A percentile compares a stretch with the other conserved stretches of the same genome.
Conservation (phyloP, 768 basidiomycete species). For the Crucibulum laeve region DNA sequence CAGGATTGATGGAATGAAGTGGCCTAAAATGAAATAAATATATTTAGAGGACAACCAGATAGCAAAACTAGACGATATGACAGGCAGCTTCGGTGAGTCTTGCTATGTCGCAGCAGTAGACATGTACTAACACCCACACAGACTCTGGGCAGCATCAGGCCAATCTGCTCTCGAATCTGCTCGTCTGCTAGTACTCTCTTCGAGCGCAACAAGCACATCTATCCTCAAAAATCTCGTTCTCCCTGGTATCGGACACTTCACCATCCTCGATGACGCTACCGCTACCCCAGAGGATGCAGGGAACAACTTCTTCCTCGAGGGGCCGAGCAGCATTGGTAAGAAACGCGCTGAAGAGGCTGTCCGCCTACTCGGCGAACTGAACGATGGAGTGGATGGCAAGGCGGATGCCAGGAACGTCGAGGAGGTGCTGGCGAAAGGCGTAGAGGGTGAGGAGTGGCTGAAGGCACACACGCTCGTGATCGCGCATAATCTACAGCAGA, state of each 20-base stretch:
- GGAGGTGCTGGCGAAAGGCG: slow-evolving; percentile 49
- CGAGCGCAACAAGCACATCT: slow-evolving; percentile 79
- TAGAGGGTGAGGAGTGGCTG: slow-evolving; percentile 20
- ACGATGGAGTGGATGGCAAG: slow-evolving; percentile 75
- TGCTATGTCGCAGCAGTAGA: neutral
- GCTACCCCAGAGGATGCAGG: slow-evolving; percentile 79
- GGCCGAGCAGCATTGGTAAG: slow-evolving; percentile 71
- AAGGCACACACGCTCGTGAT: slow-evolving; percentile 74
- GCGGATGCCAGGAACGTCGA: slow-evolving; percentile 56
- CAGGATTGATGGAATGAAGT: neutral
- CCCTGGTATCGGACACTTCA: slow-evolving; percentile 95
- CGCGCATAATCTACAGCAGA: slow-evolving; percentile 70
- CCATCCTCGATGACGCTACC: slow-evolving; percentile 67
- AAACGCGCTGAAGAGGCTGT: slow-evolving; percentile 78
- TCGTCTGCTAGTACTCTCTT: slow-evolving; percentile 76
- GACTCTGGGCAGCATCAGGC: slow-evolving; percentile 91
- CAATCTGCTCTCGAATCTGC: slow-evolving; percentile 86
- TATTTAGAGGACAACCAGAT: slow-evolving; percentile 63
- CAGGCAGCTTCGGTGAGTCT: slow-evolving; percentile 79
- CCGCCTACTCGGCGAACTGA: slow-evolving; percentile 75
- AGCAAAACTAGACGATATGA: slow-evolving; percentile 90
- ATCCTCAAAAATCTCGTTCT: slow-evolving; percentile 96
- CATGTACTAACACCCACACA: slow-evolving; percentile 18
- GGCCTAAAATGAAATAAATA: neutral
- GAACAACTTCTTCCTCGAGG: slow-evolving; percentile 94